These are phyloP conservation scores for Cladophialophora carrionii DNA, from an alignment of 2,329 filamentous ascomycete species.

Conservation along the genomic window DNA sequence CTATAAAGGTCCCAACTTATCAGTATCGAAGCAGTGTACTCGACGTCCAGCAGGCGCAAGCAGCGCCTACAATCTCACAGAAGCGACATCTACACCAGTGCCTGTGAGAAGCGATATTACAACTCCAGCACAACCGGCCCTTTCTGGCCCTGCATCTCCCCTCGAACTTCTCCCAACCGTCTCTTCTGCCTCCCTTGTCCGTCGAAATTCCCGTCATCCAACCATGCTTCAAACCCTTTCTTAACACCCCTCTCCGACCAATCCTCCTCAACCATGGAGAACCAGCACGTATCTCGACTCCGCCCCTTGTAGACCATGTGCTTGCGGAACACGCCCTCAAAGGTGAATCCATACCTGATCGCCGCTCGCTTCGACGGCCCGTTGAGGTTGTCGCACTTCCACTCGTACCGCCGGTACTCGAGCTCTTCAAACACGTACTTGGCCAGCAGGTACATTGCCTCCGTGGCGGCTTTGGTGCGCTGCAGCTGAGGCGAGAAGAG, in stretches of 20 bases:
- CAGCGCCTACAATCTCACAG: not conserved
- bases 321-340: constrained; percentile 64
- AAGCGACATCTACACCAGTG: not conserved
- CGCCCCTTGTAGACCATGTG: constrained; percentile 64
- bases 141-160: constrained; percentile 8
- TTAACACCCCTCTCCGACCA: constrained; percentile 54
- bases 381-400: constrained; percentile 66
- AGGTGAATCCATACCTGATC: constrained; percentile 60
- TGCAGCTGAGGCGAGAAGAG: constrained; percentile 57
- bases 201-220: constrained; percentile 61
- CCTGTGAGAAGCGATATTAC: no score
- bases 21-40: not conserved
- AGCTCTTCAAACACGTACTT: constrained; percentile 58
- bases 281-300: constrained; percentile 64
- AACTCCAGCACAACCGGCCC: constrained; percentile 21
- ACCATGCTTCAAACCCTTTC: constrained; percentile 58
- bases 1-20: not conserved
- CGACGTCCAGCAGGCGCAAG: not conserved
- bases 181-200: constrained; percentile 56
- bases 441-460: constrained; percentile 61
- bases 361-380: constrained; percentile 59
- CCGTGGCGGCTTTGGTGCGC: constrained; percentile 60
- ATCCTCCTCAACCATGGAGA: constrained; percentile 61
- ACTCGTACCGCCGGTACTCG: constrained; percentile 62
- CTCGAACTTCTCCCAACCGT: constrained; percentile 48